These are phyloP conservation scores for Aspergillus felis DNA, from an alignment of 2,329 filamentous ascomycete species.

Conservation along the genomic window DNA sequence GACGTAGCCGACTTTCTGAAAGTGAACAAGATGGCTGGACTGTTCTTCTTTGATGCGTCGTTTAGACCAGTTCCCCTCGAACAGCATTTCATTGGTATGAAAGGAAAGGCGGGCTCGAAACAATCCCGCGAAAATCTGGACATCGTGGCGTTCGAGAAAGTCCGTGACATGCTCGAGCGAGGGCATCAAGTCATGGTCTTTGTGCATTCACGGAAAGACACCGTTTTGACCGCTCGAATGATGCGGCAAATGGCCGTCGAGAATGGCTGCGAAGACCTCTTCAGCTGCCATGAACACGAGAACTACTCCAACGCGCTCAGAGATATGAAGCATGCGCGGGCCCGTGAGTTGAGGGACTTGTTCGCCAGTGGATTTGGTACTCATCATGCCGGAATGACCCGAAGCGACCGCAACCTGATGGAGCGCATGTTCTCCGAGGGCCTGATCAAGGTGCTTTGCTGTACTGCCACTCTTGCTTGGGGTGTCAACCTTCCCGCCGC, in stretches of 20 bases:
- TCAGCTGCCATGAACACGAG: constrained; percentile 76
- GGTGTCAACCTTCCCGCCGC: constrained; percentile 97
- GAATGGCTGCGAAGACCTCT: constrained; percentile 71
- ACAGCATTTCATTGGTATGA: constrained; percentile 95
- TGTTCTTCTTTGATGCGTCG: constrained; percentile 96
- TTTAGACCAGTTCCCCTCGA: constrained; percentile 95
- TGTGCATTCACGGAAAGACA: constrained; percentile 94
- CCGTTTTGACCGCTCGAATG: constrained; percentile 79
- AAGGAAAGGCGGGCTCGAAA: constrained; percentile 76
- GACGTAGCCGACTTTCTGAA: constrained; percentile 97
- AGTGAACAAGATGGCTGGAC: constrained; percentile 84
- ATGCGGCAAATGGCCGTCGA: constrained; percentile 83
- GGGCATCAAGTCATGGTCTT: constrained; percentile 99
- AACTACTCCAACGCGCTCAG: constrained; percentile 73
- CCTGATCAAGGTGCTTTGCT: constrained; percentile 94
- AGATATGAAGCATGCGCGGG: constrained; percentile 82
- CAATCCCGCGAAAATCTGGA: constrained; percentile 87
- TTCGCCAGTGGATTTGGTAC: constrained; percentile 88
- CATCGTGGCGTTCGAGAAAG: constrained; percentile 84
- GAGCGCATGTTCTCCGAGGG: constrained; percentile 87
- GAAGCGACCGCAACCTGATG: constrained; percentile 91
- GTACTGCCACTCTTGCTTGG: constrained; percentile 96
- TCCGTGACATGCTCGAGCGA: constrained; percentile 81
- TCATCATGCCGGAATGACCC: constrained; percentile 94
- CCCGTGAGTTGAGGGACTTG: constrained; percentile 81